Conservation (phyloP, 2,329 filamentous ascomycete species). For the Sclerotinia glacialis region DNA sequence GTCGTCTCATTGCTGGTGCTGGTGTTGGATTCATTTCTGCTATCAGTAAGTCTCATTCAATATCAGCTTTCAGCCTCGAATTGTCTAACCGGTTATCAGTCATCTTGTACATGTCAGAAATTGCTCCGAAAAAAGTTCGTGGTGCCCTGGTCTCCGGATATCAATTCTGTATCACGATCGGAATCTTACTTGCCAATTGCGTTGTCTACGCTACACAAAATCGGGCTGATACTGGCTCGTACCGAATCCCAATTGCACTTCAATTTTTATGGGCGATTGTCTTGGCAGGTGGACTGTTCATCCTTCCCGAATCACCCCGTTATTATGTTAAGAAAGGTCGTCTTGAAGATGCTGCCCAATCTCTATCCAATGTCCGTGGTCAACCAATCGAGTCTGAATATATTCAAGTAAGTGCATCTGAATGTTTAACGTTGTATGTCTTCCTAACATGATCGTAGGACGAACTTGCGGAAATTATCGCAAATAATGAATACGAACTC, state of each 20-base stretch:
- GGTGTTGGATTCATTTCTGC: constrained; percentile 80
- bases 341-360: constrained; percentile 59
- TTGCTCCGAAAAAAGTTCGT: constrained; percentile 66
- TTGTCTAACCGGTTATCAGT: constrained; percentile 52
- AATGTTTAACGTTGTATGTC: neutral
- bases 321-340: constrained; percentile 79
- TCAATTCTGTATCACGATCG: constrained; percentile 80
- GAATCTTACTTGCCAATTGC: constrained; percentile 70
- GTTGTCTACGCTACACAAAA: constrained; percentile 71
- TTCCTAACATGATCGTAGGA: constrained; percentile 32
- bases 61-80: constrained; percentile 55
- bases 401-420: constrained; percentile 52
- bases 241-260: constrained; percentile 76
- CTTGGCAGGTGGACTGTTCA: constrained; percentile 66
- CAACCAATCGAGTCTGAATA: constrained; percentile 70
- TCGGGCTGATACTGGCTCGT: constrained; percentile 60
- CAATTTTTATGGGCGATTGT: constrained; percentile 81
- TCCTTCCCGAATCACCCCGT: constrained; percentile 82
- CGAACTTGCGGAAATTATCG: constrained; percentile 81
- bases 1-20: constrained; percentile 71
- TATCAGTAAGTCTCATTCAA: constrained; percentile 45
- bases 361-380: constrained; percentile 68
- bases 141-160: constrained; percentile 76
- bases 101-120: constrained; percentile 72
- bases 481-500: constrained; percentile 85